Conservation (phyloP, 805 yeast species). For the Candida methanosorbosa region DNA sequence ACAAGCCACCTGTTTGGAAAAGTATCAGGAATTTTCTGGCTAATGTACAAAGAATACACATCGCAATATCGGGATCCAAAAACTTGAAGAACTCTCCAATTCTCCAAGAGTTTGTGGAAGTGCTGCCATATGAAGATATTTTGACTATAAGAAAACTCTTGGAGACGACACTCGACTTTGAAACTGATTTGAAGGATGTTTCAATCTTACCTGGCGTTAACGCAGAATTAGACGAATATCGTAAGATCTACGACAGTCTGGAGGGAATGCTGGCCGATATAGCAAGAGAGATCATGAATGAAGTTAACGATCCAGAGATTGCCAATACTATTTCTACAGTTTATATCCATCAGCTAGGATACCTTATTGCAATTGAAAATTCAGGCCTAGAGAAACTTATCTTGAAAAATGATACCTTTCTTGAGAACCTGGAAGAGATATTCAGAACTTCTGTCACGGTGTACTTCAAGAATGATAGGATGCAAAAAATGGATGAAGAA, state of each 20-base stretch:
- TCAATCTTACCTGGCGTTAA: constrained; percentile 23
- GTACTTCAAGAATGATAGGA: constrained; percentile 27
- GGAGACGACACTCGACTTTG: constrained; percentile 27
- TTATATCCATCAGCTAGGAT: constrained; percentile 40
- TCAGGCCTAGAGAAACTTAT: not conserved
- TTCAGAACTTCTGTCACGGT: constrained; percentile 28
- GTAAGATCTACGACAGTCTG: constrained; percentile 18
- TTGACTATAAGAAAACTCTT: constrained; percentile 9
- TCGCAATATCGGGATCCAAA: constrained; percentile 3
- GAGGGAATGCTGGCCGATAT: constrained; percentile 19
- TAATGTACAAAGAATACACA: constrained; percentile 9
- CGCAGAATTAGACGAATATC: constrained; percentile 18
- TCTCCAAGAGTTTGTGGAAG: constrained; percentile 8
- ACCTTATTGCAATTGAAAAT: constrained; percentile 19
- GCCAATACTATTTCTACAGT: constrained; percentile 23
- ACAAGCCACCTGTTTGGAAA: constrained; percentile 21
- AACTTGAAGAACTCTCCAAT: constrained; percentile 4
- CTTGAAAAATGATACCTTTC: constrained; percentile 5
- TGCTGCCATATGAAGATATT: constrained; percentile 6
- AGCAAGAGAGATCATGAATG: not conserved
- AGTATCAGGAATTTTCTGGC: constrained; percentile 16
- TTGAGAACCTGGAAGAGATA: constrained; percentile 24
- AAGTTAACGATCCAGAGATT: constrained; percentile 2
- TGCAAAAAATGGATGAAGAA: constrained; percentile 24
- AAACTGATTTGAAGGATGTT: constrained; percentile 17